Conservation (phyloP, 2,329 filamentous ascomycete species). For the Cytospora mali region DNA sequence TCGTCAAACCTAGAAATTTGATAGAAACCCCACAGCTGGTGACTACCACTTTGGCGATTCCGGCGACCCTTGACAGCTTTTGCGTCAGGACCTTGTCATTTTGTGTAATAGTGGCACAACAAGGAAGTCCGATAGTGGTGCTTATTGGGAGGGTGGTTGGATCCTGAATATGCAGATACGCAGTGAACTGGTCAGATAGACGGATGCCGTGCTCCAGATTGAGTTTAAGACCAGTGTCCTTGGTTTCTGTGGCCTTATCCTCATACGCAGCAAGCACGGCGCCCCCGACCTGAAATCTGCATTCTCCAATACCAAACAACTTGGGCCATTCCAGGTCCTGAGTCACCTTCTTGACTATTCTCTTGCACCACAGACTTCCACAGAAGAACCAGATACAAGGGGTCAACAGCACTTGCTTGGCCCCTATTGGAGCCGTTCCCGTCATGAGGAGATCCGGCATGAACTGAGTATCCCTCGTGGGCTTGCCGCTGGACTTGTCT, state of each 20-base stretch:
- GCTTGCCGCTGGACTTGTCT: background rate
- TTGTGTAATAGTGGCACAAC: background rate
- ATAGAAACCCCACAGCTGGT: too few relatives aligned
- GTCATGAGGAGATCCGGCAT: slow-evolving; percentile 3
- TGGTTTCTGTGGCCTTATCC: background rate
- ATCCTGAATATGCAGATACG: background rate
- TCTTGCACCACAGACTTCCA: slow-evolving; percentile 7
- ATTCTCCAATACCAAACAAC: background rate
- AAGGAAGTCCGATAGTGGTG: background rate
- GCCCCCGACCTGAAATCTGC: background rate
- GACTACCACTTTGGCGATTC: background rate
- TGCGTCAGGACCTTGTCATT: background rate
- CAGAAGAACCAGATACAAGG: slow-evolving; percentile 12
- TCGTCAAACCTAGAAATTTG: background rate
- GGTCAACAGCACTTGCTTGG: background rate
- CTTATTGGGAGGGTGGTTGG: background rate
- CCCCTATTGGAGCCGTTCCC: background rate
- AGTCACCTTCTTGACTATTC: background rate
- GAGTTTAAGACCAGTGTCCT: background rate
- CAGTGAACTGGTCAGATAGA: background rate
- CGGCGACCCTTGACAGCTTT: background rate
- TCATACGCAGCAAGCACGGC: background rate
- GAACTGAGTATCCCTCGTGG: background rate
- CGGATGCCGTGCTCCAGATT: background rate
- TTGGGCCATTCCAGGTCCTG: background rate